Percentiles rank a stretch among this genome's conserved stretches.
Evolutionary conservation across 352 stramenopile genomes (phyloP).

Genomic region (Phytophthora sansomeana): DNA sequence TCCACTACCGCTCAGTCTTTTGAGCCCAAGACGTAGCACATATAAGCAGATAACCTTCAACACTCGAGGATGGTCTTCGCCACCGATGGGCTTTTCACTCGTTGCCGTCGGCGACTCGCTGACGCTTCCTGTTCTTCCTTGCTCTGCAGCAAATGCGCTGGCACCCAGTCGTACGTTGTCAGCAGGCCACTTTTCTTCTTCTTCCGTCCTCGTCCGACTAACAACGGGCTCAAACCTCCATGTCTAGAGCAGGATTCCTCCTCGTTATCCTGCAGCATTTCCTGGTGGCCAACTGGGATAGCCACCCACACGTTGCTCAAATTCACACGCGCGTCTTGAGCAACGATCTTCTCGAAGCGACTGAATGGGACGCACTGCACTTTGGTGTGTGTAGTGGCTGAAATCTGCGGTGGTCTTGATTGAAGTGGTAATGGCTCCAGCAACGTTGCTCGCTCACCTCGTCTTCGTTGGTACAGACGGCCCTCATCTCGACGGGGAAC

Average conservation of each 20-base stretch:
- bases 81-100: conserved; percentile 24
- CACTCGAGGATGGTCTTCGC: conserved; percentile 17
- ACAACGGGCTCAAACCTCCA: conserved; percentile 20
- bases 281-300: conserved; percentile 48
- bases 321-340: conserved; percentile 54
- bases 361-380: conserved; percentile 52
- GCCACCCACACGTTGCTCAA: conserved; percentile 68
- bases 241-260: background rate
- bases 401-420: conserved; percentile 39
- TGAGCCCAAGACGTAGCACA: conserved; percentile 10
- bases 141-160: conserved; percentile 50
- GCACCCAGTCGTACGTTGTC: conserved; percentile 68
- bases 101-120: conserved; percentile 13
- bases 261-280: conserved; percentile 4
- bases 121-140: conserved; percentile 29
- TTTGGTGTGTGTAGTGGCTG: conserved; percentile 38
- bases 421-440: conserved; percentile 50
- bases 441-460: conserved; percentile 33
- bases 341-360: conserved; percentile 60
- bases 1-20: conserved; percentile 32
- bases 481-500: conserved; percentile 12
- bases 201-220: conserved; percentile 24
- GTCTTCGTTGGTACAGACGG: conserved; percentile 5
- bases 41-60: conserved; percentile 16
- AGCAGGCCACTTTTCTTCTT: conserved; percentile 39